These are phyloP conservation scores for Hygrophoropsis aurantiaca DNA, from an alignment of 768 basidiomycete genomes.

Conservation along the genomic window DNA sequence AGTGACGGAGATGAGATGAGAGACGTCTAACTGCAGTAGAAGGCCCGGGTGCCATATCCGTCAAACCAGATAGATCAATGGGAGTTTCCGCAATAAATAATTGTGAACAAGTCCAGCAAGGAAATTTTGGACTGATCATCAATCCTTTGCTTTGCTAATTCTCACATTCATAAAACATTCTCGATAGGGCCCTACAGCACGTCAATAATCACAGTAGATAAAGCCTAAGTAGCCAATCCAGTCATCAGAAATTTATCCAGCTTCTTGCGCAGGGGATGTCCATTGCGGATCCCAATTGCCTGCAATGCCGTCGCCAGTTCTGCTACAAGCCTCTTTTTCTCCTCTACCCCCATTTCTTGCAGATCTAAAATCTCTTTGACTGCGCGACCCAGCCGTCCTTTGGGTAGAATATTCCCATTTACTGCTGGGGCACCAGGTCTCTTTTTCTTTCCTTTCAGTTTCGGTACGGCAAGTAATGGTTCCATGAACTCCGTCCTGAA, in stretches of 20 bases:
- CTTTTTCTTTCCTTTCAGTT: conserved; percentile 48
- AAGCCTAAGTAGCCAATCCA: background rate
- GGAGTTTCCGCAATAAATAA: too few species aligned
- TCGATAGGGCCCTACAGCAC: too few species aligned
- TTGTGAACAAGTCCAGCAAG: too few species aligned
- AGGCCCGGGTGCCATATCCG: conserved; percentile 31
- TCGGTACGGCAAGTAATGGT: conserved; percentile 66
- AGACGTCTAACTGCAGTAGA: conserved; percentile 40
- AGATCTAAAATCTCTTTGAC: conserved; percentile 64
- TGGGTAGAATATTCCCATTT: conserved; percentile 45
- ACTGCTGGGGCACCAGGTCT: conserved; percentile 47
- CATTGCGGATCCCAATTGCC: conserved; percentile 54
- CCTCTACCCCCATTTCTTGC: conserved; percentile 44
- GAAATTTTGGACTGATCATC: too few species aligned
- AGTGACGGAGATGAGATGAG: conserved; percentile 60
- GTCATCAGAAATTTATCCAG: conserved; percentile 53
- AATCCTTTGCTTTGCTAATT: too few species aligned
- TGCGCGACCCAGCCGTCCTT: conserved; percentile 67
- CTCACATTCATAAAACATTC: too few species aligned
- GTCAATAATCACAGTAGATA: too few species aligned
- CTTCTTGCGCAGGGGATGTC: conserved; percentile 69
- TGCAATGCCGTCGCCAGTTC: conserved; percentile 53
- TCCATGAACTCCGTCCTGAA: conserved; percentile 75
- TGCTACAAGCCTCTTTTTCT: conserved; percentile 43
- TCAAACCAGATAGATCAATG: conserved; percentile 1